Evolutionary conservation across 345 rosid species (phyloP).

Genomic region (Pistacia atlantica): DNA sequence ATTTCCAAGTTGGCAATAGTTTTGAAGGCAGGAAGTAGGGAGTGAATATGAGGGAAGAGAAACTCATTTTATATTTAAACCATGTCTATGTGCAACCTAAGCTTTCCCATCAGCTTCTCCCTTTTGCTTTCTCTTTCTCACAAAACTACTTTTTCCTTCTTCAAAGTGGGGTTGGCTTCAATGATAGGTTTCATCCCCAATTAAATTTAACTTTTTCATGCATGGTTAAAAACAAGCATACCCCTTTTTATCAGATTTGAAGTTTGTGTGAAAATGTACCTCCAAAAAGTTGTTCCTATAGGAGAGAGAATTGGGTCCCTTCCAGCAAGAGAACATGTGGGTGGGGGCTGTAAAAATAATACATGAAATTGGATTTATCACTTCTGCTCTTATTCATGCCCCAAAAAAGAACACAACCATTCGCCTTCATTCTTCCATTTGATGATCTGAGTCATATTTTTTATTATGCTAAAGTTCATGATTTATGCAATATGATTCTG

Average conservation of each 20-base stretch:
- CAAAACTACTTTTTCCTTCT: slow-evolving; percentile 17
- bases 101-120: slow-evolving; percentile 10
- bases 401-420: not conserved
- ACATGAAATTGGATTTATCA: not conserved
- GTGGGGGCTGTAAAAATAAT: slow-evolving; percentile 10
- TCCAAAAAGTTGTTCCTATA: not conserved
- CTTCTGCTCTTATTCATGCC: not conserved
- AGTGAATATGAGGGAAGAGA: slow-evolving; percentile 16
- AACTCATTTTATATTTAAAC: slow-evolving; percentile 21
- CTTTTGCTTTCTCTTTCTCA: not conserved
- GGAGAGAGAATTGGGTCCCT: not conserved
- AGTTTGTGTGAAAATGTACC: slow-evolving; percentile 17
- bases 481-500: not conserved
- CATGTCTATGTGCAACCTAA: slow-evolving; percentile 6
- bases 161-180: slow-evolving; percentile 25
- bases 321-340: slow-evolving; percentile 22
- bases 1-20: slow-evolving; percentile 18
- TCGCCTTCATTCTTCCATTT: not conserved
- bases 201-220: slow-evolving; percentile 14
- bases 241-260: slow-evolving; percentile 16
- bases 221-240: slow-evolving; percentile 25
- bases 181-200: slow-evolving; percentile 27
- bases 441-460: too few relatives aligned
- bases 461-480: not conserved
- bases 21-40: slow-evolving; percentile 14